Base-by-base conservation (phyloP, 2,329 filamentous ascomycete species). In the Colletotrichum endophyticum region DNA sequence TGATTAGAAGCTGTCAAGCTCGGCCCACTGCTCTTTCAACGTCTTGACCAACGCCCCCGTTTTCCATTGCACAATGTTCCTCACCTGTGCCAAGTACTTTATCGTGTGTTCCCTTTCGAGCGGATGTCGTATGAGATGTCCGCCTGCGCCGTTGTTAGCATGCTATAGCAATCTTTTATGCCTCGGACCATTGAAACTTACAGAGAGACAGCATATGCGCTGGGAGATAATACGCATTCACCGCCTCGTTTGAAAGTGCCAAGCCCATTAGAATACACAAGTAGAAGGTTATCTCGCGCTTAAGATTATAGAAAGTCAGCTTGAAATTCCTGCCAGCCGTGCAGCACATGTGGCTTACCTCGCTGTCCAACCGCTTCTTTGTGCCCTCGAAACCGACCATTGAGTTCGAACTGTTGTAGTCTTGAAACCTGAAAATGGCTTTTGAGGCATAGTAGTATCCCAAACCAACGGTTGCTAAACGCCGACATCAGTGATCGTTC, bases 381-480 rank as follows among this genome's bases (percentile, higher is more conserved):
- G 76, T 74, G 11, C 68, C 72, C 36, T 77, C 68, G 9, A 77
- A 77, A 5, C 73, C 76, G 3, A 62, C 61, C 32, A 49, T 61
- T 5, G 66, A 19, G 32, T 75, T 64, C 5, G 75, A 62, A 34
- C 56, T 72, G 19, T 73, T 78, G 68, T 77, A 73, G 16, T 73
- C 69, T 3, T 71, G 78, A n/a, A 80, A 73, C 53, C 66, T 77
- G 19, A 79, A 75, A 8, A 80, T 69, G 16, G 75, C 70, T 15
- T 64, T 78, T 1, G 76, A 63, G 3, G 84, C 80, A 66, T 85
- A 83, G 28, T 85, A 86, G 66, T 86, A 84, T 59, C 85, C 84
- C 77, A 85, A 73, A 13, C 83, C 84, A 27, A 86, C 81, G 3
- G 84, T 84, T 82, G 13, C 22, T 56, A 5, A 16, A 19, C 4